These are phyloP conservation scores for Eimeria zaria DNA, from an alignment of 169 alveolate genomes.

Conservation along the genomic window DNA sequence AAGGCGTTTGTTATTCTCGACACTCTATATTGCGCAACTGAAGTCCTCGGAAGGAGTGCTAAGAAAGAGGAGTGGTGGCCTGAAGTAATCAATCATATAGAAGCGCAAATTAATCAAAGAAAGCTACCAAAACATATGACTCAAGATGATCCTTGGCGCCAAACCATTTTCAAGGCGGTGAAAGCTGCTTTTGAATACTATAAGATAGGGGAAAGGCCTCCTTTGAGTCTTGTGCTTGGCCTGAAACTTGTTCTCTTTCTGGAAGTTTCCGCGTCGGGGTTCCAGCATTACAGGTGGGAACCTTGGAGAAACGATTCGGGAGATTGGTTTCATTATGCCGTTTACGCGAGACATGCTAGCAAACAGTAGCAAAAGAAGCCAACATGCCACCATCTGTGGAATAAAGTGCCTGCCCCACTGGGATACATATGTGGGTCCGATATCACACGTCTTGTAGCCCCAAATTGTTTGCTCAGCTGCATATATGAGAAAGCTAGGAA, in stretches of 20 bases:
- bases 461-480: not conserved
- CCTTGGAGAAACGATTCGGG: not conserved
- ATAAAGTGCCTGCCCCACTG: not conserved
- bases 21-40: not conserved
- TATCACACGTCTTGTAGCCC: not conserved
- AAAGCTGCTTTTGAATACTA: not conserved
- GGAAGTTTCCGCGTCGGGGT: not conserved
- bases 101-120: not conserved
- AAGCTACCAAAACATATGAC: not conserved
- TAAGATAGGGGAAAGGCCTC: not conserved
- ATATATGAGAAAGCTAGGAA: not conserved
- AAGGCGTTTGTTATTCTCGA: not conserved
- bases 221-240: not conserved
- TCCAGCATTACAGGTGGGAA: not conserved
- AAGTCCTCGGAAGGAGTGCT: not conserved
- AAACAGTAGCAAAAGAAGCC: not conserved
- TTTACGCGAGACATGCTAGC: not conserved
- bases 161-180: not conserved
- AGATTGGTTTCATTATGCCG: not conserved
- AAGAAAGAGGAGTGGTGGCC: conserved; percentile 6
- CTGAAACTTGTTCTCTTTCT: not conserved
- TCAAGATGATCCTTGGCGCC: not conserved
- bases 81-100: not conserved
- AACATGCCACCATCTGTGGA: not conserved
- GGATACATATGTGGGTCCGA: not conserved